Base-by-base conservation (phyloP, 176 grass and related monocot genomes). In the Oryza punctata region DNA sequence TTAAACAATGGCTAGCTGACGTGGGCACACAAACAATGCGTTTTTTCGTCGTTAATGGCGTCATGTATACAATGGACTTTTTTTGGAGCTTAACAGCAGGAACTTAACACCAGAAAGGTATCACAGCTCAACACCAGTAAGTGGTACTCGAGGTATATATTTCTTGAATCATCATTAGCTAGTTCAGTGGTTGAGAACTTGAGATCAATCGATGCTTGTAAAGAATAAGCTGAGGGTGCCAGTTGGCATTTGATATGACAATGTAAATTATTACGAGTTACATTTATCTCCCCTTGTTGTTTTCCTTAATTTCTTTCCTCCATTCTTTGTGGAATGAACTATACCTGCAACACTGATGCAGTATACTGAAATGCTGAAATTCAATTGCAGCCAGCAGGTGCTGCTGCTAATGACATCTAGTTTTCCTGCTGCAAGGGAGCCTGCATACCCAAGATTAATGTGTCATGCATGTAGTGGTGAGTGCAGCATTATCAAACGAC, bases 161-260 rank as follows among this genome's bases (percentile, higher is more conserved):
- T n/a, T n/a, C n/a, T n/a, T n/a, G n/a, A n/a, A n/a, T n/a, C n/a
- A n/a, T n/a, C n/a, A n/a, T n/a, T n/a, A n/a, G n/a, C n/a, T n/a
- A n/a, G n/a, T n/a, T n/a, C n/a, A n/a, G n/a, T n/a, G n/a, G n/a
- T 33, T 33, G 32, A 33, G 19, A 27, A 27, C 4, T 54, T 54
- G 15, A 78, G 25, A 25, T 85, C n/a, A 11, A 52, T 72, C 41
- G 10, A 84, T 37, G 63, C 35, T 69, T 75, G 47, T 61, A 74
- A 88, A 84, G 47, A 80, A 75, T 75, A 80, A 69, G 35, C 76
- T 63, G 29, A 80, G 2, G n/a, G 16, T 61, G 63, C 3, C 0
- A 14, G 13, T 10, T 81, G 9, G 14, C 23, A 12, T 70, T 65
- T 63, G 12, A 63, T 75, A 68, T 24, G 66, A 44, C 72, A 16